These are phyloP conservation scores for Houttuynia cordata DNA, from an alignment of 164 flowering plant species.

Conservation along the genomic window DNA sequence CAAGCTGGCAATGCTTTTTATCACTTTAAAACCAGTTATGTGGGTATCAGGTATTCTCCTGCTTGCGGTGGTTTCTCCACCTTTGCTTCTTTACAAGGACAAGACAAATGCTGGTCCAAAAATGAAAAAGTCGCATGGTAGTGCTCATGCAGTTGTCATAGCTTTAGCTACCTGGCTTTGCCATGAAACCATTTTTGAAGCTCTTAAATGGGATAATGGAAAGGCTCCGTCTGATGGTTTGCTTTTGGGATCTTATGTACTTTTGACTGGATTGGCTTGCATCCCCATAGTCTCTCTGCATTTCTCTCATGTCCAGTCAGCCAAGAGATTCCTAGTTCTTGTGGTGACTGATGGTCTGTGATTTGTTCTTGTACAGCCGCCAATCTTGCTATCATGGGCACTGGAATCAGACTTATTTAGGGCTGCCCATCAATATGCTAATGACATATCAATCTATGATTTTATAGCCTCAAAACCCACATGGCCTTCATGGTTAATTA, in stretches of 20 bases:
- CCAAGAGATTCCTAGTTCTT: constrained; percentile 77
- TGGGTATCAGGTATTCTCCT: constrained; percentile 80
- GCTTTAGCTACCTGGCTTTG: too few relatives aligned
- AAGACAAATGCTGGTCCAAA: constrained; percentile 56
- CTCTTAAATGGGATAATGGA: constrained; percentile 95
- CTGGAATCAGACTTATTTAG: constrained; percentile 65
- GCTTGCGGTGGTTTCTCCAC: constrained; percentile 86
- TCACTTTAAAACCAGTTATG: constrained; percentile 67
- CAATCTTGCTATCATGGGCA: constrained; percentile 59
- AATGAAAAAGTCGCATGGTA: constrained; percentile 95
- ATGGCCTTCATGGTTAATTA: constrained; percentile 98
- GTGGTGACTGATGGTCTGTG: constrained; percentile 80
- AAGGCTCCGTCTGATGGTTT: constrained; percentile 88
- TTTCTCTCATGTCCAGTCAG: too few relatives aligned
- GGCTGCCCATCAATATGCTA: constrained; percentile 72
- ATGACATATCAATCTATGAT: constrained; percentile 91
- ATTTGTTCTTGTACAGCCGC: constrained; percentile 80
- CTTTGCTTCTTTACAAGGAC: constrained; percentile 96
- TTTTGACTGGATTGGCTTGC: constrained; percentile 77
- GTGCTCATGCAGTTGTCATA: constrained; percentile 77
- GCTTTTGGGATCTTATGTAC: constrained; percentile 70
- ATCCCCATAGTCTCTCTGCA: too few relatives aligned
- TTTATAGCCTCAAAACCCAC: constrained; percentile 67
- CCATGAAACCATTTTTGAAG: too few relatives aligned
- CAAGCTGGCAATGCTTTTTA: constrained; percentile 85